Base-by-base conservation (phyloP, 1,139 yeast species). In the Arxiozyma slooffiae region DNA sequence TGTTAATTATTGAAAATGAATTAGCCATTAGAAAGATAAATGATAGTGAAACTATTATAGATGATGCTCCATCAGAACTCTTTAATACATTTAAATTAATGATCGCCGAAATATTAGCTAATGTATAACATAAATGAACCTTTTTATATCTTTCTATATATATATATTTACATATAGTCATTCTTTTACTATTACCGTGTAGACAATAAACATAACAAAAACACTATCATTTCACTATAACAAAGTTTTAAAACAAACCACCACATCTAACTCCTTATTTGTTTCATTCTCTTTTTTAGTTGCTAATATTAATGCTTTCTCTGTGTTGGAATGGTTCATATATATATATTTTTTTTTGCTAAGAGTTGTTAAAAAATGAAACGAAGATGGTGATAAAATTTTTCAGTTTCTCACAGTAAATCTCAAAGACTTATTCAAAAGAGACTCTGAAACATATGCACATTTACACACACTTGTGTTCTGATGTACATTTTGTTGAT, bases 31-130 rank as follows among this genome's bases (percentile, higher is more conserved):
- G 88, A 52, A 90, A 92, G 66, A 75, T 85, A 3, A 78, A 80
- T 9, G 89, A 89, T 47, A 96, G 97, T 41, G 85, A 85, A 62
- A 78, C 94, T 21, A 73, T 84, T 8, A 81, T 94, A 24, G 96
- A 92, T 60, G 98, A 98, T 4, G 77, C 78, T 17, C 79, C 85
- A 11, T 82, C 90, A 6, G 78, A 78, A 2, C 77, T 87, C 52
- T 92, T 87, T 68, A 89, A 89, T 66, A 77, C 79, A 52, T 92
- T 92, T 18, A 83, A 90, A 63, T 78, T 78, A 21, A 76, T 86
- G 48, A 85, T 92, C 17, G 75, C 87, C 55, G 82, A 80, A 46
- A 82, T 87, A 83, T 70, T 90, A 57, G 97, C 97, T 4, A 82
- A 81, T 42, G 55, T 62, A 39, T 60, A 50, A 48, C 5, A 16